Conservation (phyloP, 2,329 filamentous ascomycete species). For the Emmonsiellopsis sp. region DNA sequence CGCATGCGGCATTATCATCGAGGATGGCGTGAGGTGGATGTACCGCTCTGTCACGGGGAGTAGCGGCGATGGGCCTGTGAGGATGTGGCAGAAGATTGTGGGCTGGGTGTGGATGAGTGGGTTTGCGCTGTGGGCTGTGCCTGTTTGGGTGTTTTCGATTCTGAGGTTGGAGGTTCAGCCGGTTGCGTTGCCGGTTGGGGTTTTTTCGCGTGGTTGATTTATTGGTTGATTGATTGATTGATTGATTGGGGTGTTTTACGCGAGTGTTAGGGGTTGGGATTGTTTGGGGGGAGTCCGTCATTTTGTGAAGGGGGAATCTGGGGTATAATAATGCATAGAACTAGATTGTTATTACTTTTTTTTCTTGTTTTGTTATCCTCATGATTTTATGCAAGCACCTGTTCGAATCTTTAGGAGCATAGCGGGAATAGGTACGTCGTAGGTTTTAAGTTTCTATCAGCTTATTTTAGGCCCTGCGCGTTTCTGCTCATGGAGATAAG, state of each 20-base stretch:
- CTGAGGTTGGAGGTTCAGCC: neutral
- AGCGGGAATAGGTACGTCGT: too few relatives aligned
- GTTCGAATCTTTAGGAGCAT: too few relatives aligned
- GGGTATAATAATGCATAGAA: too few relatives aligned
- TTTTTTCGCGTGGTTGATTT: neutral
- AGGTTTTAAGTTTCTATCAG: too few relatives aligned
- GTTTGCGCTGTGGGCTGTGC: neutral
- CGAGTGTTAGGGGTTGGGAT: too few relatives aligned
- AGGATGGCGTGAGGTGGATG: neutral
- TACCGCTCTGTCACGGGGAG: neutral
- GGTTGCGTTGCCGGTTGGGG: neutral
- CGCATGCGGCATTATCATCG: neutral
- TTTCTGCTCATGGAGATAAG: too few relatives aligned
- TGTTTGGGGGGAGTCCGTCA: too few relatives aligned
- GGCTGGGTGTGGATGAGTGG: neutral
- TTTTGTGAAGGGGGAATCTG: too few relatives aligned
- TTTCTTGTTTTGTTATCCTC: too few relatives aligned
- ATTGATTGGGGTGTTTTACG: neutral
- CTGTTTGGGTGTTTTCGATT: neutral
- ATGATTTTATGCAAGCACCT: too few relatives aligned
- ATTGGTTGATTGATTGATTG: neutral
- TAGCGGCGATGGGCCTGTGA: neutral
- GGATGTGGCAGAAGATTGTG: neutral
- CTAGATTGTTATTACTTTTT: too few relatives aligned
- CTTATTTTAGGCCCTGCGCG: too few relatives aligned